Evolutionary conservation across 768 basidiomycete genomes (phyloP).

Genomic region (Paxillus rubicundulus): DNA sequence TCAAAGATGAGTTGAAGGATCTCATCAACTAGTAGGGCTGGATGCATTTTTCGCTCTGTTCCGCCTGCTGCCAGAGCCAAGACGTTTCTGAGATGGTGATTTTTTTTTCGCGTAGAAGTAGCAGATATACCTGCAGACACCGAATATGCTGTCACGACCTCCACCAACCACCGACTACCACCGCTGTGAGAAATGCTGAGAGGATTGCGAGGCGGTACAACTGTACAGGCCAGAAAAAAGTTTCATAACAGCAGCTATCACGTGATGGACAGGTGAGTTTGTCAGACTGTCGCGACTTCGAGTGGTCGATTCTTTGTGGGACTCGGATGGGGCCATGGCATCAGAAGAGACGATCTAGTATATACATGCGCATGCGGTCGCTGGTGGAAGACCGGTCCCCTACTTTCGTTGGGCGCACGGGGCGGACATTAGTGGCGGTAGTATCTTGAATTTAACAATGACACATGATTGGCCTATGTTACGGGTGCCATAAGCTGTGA

Average conservation of each 20-base stretch:
- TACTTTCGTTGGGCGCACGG: not conserved
- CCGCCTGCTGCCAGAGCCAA: not conserved
- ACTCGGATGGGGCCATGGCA: too few relatives aligned
- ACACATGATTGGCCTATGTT: not conserved
- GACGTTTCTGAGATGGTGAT: not conserved
- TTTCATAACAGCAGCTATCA: slow-evolving; percentile 3
- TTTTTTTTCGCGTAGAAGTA: not conserved
- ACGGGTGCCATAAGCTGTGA: slow-evolving; percentile 11
- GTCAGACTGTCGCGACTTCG: too few relatives aligned
- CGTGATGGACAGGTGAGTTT: slow-evolving; percentile 4
- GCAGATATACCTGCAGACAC: slow-evolving; percentile 6
- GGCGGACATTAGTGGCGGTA: not conserved
- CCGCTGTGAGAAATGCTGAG: not conserved
- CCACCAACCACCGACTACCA: not conserved
- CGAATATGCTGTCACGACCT: not conserved
- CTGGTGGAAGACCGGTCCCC: not conserved
- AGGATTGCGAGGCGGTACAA: not conserved
- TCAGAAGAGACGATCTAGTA: too few relatives aligned
- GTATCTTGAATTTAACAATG: not conserved
- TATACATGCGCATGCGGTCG: not conserved
- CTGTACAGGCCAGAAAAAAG: slow-evolving; percentile 14
- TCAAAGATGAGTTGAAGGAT: slow-evolving; percentile 44
- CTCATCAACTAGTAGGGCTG: slow-evolving; percentile 47
- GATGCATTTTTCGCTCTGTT: slow-evolving; percentile 36
- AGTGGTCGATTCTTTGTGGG: too few relatives aligned